phyloP scores from a whole-genome alignment of 208 protist species.

The Lotmaria passim region DNA sequence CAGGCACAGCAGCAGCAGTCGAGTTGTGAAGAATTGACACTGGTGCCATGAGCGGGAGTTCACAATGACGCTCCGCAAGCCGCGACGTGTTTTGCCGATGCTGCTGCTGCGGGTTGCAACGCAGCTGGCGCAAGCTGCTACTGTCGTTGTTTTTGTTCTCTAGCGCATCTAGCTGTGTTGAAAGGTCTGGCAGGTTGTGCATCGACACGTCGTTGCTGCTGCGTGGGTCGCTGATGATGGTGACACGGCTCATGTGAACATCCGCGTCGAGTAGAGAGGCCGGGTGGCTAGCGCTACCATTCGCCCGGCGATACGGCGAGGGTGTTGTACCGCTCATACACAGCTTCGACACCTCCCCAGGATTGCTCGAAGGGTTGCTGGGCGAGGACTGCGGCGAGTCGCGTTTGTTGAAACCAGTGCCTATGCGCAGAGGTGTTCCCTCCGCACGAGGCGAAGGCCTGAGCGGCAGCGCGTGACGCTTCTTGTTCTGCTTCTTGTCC shows the following conservation, averaged over 20 bases:
- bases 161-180: background rate
- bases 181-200: background rate
- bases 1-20: background rate
- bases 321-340: background rate
- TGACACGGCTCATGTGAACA: constrained; percentile 6
- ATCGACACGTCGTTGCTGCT: constrained; percentile 6
- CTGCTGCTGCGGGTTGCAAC: background rate
- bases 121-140: background rate
- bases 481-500: background rate
- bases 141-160: background rate
- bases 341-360: background rate
- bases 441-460: background rate
- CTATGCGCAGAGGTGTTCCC: constrained; percentile 1
- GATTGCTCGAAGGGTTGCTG: background rate
- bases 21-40: constrained; percentile 19
- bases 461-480: background rate
- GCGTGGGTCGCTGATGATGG: constrained; percentile 13
- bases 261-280: background rate
- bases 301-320: background rate
- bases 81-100: background rate
- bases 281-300: background rate
- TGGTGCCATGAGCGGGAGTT: background rate
- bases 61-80: background rate
- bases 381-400: background rate
- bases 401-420: background rate